These are phyloP conservation scores for Pseudopyrenochaeta lycopersici DNA, from an alignment of 2,329 filamentous ascomycete genomes.

Conservation along the genomic window DNA sequence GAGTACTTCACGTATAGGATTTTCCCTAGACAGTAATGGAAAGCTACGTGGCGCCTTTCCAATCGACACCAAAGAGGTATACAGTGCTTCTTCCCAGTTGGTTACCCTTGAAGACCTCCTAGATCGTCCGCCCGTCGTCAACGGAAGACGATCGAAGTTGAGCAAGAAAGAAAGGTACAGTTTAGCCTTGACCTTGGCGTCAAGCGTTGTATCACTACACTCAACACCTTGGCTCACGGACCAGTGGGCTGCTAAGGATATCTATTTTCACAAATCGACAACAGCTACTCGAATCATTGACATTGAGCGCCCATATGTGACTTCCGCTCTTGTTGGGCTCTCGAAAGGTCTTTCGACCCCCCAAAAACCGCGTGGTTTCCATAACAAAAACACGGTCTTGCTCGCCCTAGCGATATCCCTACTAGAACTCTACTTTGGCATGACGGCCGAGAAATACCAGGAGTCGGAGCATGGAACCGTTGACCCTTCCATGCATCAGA, in stretches of 20 bases:
- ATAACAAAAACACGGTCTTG: constrained; percentile 47
- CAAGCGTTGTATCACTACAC: constrained; percentile 47
- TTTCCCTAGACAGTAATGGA: constrained; percentile 43
- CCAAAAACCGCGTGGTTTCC: constrained; percentile 24
- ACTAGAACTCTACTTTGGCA: constrained; percentile 49
- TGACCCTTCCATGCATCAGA: constrained; percentile 25
- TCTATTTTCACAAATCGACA: constrained; percentile 40
- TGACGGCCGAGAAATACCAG: constrained; percentile 42
- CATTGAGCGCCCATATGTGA: constrained; percentile 44
- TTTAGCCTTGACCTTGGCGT: constrained; percentile 47
- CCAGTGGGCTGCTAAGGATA: constrained; percentile 45
- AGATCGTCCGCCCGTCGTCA: constrained; percentile 30
- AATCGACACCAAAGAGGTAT: constrained; percentile 24
- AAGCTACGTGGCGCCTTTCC: constrained; percentile 41
- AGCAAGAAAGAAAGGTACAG: constrained; percentile 48
- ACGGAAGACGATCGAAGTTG: constrained; percentile 37
- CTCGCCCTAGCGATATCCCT: constrained; percentile 46
- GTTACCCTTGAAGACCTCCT: constrained; percentile 46
- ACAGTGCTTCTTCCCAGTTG: constrained; percentile 19
- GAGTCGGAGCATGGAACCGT: constrained; percentile 24
- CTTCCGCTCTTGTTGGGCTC: constrained; percentile 17
- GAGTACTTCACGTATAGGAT: constrained; percentile 38
- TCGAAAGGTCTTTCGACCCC: constrained; percentile 9
- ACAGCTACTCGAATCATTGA: constrained; percentile 32
- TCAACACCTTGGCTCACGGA: constrained; percentile 48